A percentile compares a stretch with the other conserved stretches of the same genome.
phyloP scores from a whole-genome alignment of 129 eudicot genomes.

The Chrysanthemum lavandulifolium region DNA sequence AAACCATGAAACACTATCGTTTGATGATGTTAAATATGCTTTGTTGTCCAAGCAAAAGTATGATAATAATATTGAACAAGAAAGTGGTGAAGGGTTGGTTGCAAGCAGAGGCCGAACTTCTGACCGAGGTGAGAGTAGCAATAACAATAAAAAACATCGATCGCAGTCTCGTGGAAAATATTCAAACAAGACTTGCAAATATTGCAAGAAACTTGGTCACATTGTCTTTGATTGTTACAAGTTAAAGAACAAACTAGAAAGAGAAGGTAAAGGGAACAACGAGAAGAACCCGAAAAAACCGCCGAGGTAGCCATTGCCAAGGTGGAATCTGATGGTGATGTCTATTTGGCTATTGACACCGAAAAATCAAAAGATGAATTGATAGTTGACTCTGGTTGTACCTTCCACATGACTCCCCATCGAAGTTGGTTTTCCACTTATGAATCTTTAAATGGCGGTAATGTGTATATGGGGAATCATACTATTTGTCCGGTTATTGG shows the following conservation, averaged over 20 bases:
- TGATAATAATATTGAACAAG: background rate
- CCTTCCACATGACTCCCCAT: background rate
- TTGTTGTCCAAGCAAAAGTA: background rate
- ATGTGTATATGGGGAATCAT: too few relatives aligned
- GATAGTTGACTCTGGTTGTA: background rate
- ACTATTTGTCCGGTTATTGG: too few relatives aligned
- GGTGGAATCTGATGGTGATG: background rate
- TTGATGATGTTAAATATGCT: background rate
- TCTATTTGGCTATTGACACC: background rate
- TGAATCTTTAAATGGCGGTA: too few relatives aligned
- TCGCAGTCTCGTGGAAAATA: background rate
- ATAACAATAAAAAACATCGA: background rate
- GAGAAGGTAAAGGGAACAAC: background rate
- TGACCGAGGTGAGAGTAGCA: background rate
- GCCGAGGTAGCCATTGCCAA: background rate
- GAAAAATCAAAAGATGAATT: background rate
- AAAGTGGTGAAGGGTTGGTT: background rate
- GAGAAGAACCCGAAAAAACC: background rate
- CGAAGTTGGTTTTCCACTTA: background rate
- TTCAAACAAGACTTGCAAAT: background rate
- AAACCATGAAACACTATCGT: background rate
- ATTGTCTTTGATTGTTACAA: background rate
- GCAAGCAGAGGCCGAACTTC: background rate
- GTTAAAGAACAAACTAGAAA: background rate
- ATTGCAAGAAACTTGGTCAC: background rate